These are phyloP conservation scores for Lachnellula cervina DNA, from an alignment of 2,329 filamentous ascomycete species.

Conservation along the genomic window DNA sequence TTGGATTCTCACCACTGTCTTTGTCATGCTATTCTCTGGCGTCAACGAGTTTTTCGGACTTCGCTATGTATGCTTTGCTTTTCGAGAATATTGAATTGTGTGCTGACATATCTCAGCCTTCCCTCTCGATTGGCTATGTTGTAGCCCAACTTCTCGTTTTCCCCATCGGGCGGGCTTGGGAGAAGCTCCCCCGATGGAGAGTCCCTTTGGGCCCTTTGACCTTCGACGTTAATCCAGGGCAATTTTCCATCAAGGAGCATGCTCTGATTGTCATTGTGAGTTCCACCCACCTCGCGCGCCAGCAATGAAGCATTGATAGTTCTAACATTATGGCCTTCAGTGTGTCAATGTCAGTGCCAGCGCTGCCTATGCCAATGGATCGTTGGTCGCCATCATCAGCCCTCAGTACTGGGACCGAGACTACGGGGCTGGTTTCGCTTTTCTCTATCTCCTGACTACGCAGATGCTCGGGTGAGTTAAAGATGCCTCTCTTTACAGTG, in stretches of 20 bases:
- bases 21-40: conserved; percentile 29
- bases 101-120: conserved; percentile 1
- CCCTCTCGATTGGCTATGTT: conserved; percentile 15
- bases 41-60: conserved; percentile 18
- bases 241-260: conserved; percentile 66
- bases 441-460: conserved; percentile 55
- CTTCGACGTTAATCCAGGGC: conserved; percentile 57
- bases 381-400: conserved; percentile 32
- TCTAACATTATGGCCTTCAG: background rate
- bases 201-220: conserved; percentile 36
- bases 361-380: conserved; percentile 51
- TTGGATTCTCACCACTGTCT: conserved; percentile 46
- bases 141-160: conserved; percentile 46
- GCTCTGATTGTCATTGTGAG: conserved; percentile 59
- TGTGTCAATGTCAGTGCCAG: conserved; percentile 57
- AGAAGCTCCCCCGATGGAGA: conserved; percentile 27
- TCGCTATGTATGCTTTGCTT: background rate
- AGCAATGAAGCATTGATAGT: conserved; percentile 57
- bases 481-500: background rate
- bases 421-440: conserved; percentile 53
- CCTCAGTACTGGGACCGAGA: conserved; percentile 34
- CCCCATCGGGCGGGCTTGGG: conserved; percentile 54
- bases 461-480: conserved; percentile 45
- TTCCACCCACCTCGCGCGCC: conserved; percentile 59
- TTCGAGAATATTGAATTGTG: too few species aligned